Base-by-base conservation (phyloP, 129 eudicot genomes). In the Kitagawia praeruptora region DNA sequence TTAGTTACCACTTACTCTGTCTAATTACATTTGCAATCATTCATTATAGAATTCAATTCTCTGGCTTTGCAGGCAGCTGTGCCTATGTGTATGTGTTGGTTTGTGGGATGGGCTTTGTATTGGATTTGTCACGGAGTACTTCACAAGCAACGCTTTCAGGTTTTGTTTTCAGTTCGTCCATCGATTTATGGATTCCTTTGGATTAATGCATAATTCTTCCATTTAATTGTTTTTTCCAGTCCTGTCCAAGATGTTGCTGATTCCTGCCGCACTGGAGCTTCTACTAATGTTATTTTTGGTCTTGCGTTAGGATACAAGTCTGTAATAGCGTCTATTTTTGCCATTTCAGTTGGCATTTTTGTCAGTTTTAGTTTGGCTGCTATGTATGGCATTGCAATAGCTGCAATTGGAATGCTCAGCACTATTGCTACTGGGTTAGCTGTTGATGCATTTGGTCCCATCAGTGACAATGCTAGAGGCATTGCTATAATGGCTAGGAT, bases 401-500 rank as follows among this genome's bases (percentile, higher is more conserved):
- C 96, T 27, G 98, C 98, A 40, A 93, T 90, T 39, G 98, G 96
- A 63, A 93, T 93, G 98, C 85, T 93, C 53, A 89, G 93, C 87
- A 90, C 98, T 80, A 87, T 93, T 10, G 98, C 98, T 42, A 93
- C 98, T 45, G 93, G 98, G n/a, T 86, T 91, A 80, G 96, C 98
- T 42, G 89, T 93, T 15, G 98, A 91, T 71, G 98, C 98, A 12
- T 93, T 91, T 78, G 98, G 98, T 71, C 96, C 98, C 58, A 91
- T 93, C 87, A 90, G 92, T 84, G 96, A 93, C 85, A 93, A 93
- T 85, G 96, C 98, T 41, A 92, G 98, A 11, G 96, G 98, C 12
- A 93, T 93, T 37, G 98, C 98, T 44, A 92, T 91, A 87, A 93
- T 91, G 98, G 98, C 98, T 7, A 96, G 98, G 13, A 91, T 93